A percentile compares a stretch with the other conserved stretches of the same genome.
Evolutionary conservation across 495 filamentous ascomycete species (phyloP).

Genomic region (Lasiosphaeria miniovina): DNA sequence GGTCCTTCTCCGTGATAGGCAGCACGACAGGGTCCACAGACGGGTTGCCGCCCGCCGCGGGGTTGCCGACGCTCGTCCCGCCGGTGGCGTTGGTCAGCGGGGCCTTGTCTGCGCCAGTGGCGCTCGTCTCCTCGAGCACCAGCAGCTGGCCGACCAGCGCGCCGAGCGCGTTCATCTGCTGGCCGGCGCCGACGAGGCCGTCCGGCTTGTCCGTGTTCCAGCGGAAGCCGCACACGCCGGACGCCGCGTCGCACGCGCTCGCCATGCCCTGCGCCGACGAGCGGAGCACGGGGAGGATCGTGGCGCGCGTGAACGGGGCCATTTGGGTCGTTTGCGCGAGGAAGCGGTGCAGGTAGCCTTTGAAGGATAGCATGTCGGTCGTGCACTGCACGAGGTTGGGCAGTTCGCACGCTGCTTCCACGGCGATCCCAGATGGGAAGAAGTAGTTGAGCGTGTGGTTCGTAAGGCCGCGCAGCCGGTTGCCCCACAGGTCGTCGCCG

Average conservation of each 20-base stretch:
- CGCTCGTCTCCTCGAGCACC: constrained; percentile 1
- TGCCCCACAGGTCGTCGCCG: constrained; percentile 52
- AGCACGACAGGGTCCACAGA: constrained; percentile 3
- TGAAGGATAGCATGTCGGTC: constrained; percentile 72
- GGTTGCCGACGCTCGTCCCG: constrained; percentile 23
- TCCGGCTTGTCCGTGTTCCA: constrained; percentile 49
- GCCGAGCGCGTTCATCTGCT: constrained; percentile 66
- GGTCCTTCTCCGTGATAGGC: constrained; percentile 46
- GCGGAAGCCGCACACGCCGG: constrained; percentile 58
- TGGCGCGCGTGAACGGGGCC: constrained; percentile 59
- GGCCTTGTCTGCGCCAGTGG: constrained; percentile 7
- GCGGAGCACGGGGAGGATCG: constrained; percentile 61
- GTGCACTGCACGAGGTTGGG: constrained; percentile 48
- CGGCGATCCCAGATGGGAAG: constrained; percentile 44
- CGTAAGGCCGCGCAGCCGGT: constrained; percentile 55
- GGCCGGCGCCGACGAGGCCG: constrained; percentile 55
- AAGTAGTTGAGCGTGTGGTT: constrained; percentile 56
- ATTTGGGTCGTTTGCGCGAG: constrained; percentile 64
- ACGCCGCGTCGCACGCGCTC: constrained; percentile 57
- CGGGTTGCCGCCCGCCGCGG: constrained; percentile 15
- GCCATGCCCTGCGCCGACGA: constrained; percentile 64
- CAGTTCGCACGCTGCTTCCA: constrained; percentile 64
- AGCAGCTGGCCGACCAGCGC: constrained; percentile 55
- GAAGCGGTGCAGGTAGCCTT: constrained; percentile 72
- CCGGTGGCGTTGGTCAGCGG: constrained; percentile 21